These are phyloP conservation scores for Periconia digitata DNA, from an alignment of 2,329 filamentous ascomycete genomes.

Conservation along the genomic window DNA sequence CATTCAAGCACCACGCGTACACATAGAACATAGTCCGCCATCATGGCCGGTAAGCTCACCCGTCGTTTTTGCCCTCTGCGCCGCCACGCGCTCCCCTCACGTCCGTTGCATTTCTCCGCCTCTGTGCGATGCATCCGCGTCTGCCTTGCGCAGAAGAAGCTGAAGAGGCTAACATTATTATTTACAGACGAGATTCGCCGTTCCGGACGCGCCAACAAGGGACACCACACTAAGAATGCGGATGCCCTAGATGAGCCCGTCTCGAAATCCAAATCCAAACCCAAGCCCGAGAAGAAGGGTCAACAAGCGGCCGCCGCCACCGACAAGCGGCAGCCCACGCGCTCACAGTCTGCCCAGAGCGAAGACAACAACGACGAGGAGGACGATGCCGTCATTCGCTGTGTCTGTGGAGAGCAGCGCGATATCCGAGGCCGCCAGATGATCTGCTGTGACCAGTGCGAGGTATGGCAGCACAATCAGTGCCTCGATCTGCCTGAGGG, in stretches of 20 bases:
- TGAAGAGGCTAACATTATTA: constrained; percentile 27
- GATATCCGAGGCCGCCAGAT: constrained; percentile 86
- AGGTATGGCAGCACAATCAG: constrained; percentile 95
- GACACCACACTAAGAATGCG: constrained; percentile 87
- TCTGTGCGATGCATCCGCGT: not conserved
- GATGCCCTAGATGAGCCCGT: constrained; percentile 53
- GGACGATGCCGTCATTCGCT: constrained; percentile 82
- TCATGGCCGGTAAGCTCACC: constrained; percentile 63
- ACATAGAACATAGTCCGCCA: constrained; percentile 24
- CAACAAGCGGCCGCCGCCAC: too few relatives aligned
- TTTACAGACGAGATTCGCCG: constrained; percentile 78
- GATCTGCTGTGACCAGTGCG: constrained; percentile 93
- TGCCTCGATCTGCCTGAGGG: constrained; percentile 86
- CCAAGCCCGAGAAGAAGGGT: constrained; percentile 45
- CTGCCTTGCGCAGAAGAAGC: not conserved
- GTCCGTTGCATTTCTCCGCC: not conserved
- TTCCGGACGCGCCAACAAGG: constrained; percentile 94
- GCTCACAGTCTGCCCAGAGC: constrained; percentile 30
- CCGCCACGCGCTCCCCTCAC: not conserved
- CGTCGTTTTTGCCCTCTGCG: constrained; percentile 19
- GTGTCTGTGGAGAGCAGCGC: constrained; percentile 80
- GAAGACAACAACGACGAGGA: constrained; percentile 44
- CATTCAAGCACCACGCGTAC: constrained; percentile 1
- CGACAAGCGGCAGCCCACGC: constrained; percentile 47
- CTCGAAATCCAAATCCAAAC: constrained; percentile 31